phyloP scores from a whole-genome alignment of 2,329 filamentous ascomycete species.

The Fusarium burgessii region DNA sequence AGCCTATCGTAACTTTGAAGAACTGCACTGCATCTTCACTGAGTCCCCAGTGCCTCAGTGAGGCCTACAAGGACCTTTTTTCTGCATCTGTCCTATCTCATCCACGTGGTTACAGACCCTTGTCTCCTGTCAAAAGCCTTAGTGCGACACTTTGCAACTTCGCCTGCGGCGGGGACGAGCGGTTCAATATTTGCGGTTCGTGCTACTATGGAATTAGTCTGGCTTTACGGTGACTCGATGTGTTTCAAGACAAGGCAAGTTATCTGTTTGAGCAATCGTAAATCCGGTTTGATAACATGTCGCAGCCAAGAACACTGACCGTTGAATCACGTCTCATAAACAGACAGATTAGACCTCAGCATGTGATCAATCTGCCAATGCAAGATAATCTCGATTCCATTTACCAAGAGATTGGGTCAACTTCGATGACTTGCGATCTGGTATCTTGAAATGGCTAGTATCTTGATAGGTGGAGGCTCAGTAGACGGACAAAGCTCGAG shows the following conservation, averaged over 20 bases:
- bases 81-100: background rate
- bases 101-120: conserved; percentile 29
- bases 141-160: conserved; percentile 5
- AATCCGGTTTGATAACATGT: conserved; percentile 10
- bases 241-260: background rate
- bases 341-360: background rate
- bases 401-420: background rate
- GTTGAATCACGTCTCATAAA: background rate
- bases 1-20: background rate
- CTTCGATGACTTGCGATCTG: conserved; percentile 11
- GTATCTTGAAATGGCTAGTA: conserved; percentile 17
- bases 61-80: conserved; percentile 5
- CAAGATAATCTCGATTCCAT: conserved; percentile 5
- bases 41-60: background rate
- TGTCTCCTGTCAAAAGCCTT: conserved; percentile 26
- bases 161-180: conserved; percentile 14
- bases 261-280: background rate
- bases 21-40: background rate
- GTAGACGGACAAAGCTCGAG: background rate
- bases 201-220: conserved; percentile 12
- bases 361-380: background rate
- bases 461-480: conserved; percentile 7
- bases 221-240: conserved; percentile 5
- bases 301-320: background rate
- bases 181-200: conserved; percentile 15